Conservation (phyloP, 805 yeast genomes). For the Starmera quercuum region DNA sequence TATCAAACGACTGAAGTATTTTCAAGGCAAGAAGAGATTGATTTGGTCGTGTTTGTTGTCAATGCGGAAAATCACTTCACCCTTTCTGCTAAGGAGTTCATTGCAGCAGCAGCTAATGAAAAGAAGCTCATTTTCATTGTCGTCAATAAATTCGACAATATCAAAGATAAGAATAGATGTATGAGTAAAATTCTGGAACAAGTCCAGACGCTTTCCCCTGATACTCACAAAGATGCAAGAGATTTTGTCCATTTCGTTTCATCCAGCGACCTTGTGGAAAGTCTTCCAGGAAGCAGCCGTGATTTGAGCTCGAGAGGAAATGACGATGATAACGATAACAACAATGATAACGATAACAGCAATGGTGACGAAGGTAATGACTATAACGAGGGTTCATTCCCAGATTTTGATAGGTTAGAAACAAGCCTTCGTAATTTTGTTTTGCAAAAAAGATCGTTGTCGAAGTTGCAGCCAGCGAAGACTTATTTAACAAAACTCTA, state of each 20-base stretch:
- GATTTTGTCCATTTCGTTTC: conserved; percentile 93
- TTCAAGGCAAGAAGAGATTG: conserved; percentile 95
- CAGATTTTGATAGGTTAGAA: conserved; percentile 78
- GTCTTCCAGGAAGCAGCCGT: conserved; percentile 27
- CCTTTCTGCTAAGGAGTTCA: conserved; percentile 87
- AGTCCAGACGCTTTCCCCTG: conserved; percentile 80
- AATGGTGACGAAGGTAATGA: conserved; percentile 21
- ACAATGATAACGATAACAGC: conserved; percentile 21
- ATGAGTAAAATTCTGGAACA: conserved; percentile 72
- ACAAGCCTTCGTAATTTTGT: conserved; percentile 80
- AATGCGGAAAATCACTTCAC: conserved; percentile 96
- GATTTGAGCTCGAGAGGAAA: conserved; percentile 30
- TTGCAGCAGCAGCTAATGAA: conserved; percentile 83
- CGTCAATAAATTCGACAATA: conserved; percentile 85
- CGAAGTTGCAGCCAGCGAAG: conserved; percentile 89
- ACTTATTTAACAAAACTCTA: conserved; percentile 70
- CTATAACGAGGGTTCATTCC: conserved; percentile 28
- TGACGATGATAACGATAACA: conserved; percentile 32
- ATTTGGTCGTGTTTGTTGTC: conserved; percentile 90
- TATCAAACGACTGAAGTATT: conserved; percentile 92
- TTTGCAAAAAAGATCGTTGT: conserved; percentile 78
- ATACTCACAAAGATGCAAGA: conserved; percentile 78
- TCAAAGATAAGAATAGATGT: conserved; percentile 76
- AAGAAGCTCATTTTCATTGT: conserved; percentile 90
- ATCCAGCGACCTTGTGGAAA: conserved; percentile 39